These are phyloP conservation scores for Globisporangium sylvaticum DNA, from an alignment of 352 stramenopile species.

Conservation along the genomic window DNA sequence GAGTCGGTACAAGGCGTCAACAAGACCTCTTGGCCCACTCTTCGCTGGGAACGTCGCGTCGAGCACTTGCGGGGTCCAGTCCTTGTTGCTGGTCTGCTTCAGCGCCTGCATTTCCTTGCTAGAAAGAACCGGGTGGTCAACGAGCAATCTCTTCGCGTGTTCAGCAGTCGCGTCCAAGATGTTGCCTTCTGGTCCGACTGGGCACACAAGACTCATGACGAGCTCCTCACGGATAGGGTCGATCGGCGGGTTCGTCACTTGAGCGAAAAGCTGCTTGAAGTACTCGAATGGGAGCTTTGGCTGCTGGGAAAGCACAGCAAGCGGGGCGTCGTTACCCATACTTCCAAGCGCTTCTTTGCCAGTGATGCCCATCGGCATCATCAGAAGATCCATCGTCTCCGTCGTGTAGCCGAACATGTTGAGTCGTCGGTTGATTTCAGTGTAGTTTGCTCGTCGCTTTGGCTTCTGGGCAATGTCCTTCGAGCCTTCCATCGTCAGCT, in stretches of 20 bases:
- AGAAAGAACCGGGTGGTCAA: conserved; percentile 93
- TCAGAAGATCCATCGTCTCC: conserved; percentile 94
- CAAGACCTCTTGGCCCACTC: conserved; percentile 54
- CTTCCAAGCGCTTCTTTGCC: conserved; percentile 93
- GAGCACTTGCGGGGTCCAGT: conserved; percentile 56
- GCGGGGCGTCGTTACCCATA: conserved; percentile 95
- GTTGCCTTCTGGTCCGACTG: conserved; percentile 94
- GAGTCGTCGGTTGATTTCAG: conserved; percentile 84
- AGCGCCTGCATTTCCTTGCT: conserved; percentile 91
- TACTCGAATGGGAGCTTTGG: conserved; percentile 95
- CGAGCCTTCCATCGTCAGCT: conserved; percentile 43
- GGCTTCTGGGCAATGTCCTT: conserved; percentile 16
- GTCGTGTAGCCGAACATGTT: conserved; percentile 96
- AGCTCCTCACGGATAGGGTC: conserved; percentile 97
- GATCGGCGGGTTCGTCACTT: conserved; percentile 97
- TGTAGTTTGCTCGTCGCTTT: conserved; percentile 38
- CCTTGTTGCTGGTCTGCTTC: conserved; percentile 66
- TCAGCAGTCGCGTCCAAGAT: conserved; percentile 83
- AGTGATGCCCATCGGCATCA: conserved; percentile 93
- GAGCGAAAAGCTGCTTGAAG: conserved; percentile 95
- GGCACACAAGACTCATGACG: conserved; percentile 96
- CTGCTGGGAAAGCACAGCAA: conserved; percentile 91
- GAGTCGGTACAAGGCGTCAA: conserved; percentile 89
- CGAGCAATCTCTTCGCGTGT: conserved; percentile 82
- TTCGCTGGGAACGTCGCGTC: conserved; percentile 66